These are phyloP conservation scores for Dicorynia guianensis DNA, from an alignment of 306 rosid genomes.

Conservation along the genomic window DNA sequence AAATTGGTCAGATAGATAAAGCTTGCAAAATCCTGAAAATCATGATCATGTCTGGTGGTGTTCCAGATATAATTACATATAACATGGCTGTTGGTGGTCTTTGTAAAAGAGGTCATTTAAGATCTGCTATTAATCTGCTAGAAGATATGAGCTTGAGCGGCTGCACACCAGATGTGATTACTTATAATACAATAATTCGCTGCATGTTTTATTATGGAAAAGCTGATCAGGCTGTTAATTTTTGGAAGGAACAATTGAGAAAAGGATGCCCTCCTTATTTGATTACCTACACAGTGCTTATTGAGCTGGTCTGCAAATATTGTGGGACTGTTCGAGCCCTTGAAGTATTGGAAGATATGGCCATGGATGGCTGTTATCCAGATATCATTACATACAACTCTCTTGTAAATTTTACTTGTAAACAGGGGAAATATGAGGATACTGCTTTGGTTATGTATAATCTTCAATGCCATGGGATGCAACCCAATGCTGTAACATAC, in stretches of 20 bases:
- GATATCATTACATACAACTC: constrained; percentile 80
- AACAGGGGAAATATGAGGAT: constrained; percentile 68
- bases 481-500: constrained; percentile 75
- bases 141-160: constrained; percentile 87
- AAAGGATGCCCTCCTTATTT: constrained; percentile 89
- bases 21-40: constrained; percentile 63
- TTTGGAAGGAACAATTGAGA: constrained; percentile 84
- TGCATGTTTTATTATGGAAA: constrained; percentile 58
- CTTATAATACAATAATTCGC: constrained; percentile 80
- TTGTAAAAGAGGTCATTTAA: constrained; percentile 66
- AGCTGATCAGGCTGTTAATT: constrained; percentile 62
- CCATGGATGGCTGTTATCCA: constrained; percentile 82
- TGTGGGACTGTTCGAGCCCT: constrained; percentile 67
- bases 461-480: constrained; percentile 65
- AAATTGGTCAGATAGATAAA: constrained; percentile 51
- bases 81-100: constrained; percentile 77
- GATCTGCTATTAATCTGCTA: constrained; percentile 66
- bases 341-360: constrained; percentile 84
- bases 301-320: constrained; percentile 76
- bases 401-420: constrained; percentile 70
- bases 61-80: constrained; percentile 79
- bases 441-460: constrained; percentile 58
- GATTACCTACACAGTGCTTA: constrained; percentile 76
- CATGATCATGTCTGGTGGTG: constrained; percentile 83
- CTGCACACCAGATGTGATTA: constrained; percentile 83